Evolutionary conservation across 495 filamentous ascomycete genomes (phyloP).

Genomic region (Aspergillus hancockii): DNA sequence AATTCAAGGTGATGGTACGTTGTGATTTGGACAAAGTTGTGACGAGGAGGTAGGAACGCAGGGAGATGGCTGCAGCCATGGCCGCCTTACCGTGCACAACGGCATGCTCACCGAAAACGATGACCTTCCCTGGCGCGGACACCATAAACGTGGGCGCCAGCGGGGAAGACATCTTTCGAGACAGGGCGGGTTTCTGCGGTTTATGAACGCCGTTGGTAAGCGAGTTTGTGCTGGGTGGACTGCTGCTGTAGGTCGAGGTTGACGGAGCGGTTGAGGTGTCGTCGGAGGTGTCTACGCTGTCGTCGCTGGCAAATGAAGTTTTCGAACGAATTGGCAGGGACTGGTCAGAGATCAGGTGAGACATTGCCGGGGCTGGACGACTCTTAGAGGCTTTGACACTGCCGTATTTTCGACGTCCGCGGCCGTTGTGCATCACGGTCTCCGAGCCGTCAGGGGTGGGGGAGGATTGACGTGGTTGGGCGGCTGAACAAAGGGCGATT

Average conservation of each 20-base stretch:
- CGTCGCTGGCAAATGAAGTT: slow-evolving; percentile 19
- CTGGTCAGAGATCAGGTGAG: slow-evolving; percentile 24
- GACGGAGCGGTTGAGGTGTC: slow-evolving; percentile 18
- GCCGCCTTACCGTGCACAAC: slow-evolving; percentile 96
- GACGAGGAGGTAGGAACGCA: slow-evolving; percentile 93
- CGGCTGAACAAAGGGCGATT: not conserved
- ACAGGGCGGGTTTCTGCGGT: slow-evolving; percentile 27
- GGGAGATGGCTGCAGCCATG: slow-evolving; percentile 89
- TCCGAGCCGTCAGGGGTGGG: slow-evolving; percentile 9
- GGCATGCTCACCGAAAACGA: slow-evolving; percentile 95
- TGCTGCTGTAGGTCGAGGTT: slow-evolving; percentile 24
- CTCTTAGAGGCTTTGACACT: slow-evolving; percentile 19
- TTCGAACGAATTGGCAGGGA: slow-evolving; percentile 18
- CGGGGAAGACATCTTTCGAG: slow-evolving; percentile 49
- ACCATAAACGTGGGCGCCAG: slow-evolving; percentile 92
- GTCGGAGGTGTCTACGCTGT: slow-evolving; percentile 24
- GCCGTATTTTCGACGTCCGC: slow-evolving; percentile 24
- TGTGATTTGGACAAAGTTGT: slow-evolving; percentile 85
- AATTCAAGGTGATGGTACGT: slow-evolving; percentile 79
- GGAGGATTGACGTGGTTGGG: not conserved
- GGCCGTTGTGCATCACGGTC: slow-evolving; percentile 21
- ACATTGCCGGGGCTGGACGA: slow-evolving; percentile 23
- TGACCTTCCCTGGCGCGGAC: slow-evolving; percentile 95
- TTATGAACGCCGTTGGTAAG: slow-evolving; percentile 20
- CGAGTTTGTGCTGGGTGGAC: slow-evolving; percentile 25